Percentiles rank a stretch among this genome's conserved stretches.
phyloP scores from a whole-genome alignment of 495 filamentous ascomycete genomes.

The Polyplosphaeria fusca region DNA sequence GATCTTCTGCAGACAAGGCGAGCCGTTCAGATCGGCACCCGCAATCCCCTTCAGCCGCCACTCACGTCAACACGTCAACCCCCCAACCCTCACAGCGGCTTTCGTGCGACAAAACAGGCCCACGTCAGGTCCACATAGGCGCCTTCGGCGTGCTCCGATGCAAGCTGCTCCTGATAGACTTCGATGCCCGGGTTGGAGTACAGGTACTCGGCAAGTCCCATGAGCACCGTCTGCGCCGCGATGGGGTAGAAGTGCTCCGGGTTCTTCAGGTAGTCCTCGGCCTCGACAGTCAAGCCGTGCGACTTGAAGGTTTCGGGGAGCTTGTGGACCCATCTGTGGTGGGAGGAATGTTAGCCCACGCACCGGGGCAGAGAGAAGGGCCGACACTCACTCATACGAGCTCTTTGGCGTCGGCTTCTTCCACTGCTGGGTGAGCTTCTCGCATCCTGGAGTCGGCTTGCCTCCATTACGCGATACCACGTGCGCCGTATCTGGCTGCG shows the following conservation, averaged over 20 bases:
- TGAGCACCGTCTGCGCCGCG: background rate
- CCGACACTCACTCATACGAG: background rate
- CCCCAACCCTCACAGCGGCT: no score
- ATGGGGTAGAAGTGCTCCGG: background rate
- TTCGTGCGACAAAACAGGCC: background rate
- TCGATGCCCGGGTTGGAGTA: background rate
- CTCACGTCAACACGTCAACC: no score
- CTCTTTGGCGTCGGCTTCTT: background rate
- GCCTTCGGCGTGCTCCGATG: background rate
- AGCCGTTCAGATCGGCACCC: no score
- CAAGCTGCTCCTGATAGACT: background rate
- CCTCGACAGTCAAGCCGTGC: background rate
- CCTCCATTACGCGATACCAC: background rate
- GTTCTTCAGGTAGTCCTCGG: background rate
- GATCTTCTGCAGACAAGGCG: no score
- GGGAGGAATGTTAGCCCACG: no score
- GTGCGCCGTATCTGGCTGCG: no score
- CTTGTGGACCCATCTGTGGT: background rate
- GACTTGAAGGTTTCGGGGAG: background rate
- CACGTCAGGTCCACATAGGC: background rate
- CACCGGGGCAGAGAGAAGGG: no score
- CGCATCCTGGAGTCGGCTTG: background rate
- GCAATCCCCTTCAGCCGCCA: no score
- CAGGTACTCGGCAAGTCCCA: background rate
- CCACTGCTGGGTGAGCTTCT: background rate